These are phyloP conservation scores for Ustulina deusta DNA, from an alignment of 2,329 filamentous ascomycete genomes.

Conservation along the genomic window DNA sequence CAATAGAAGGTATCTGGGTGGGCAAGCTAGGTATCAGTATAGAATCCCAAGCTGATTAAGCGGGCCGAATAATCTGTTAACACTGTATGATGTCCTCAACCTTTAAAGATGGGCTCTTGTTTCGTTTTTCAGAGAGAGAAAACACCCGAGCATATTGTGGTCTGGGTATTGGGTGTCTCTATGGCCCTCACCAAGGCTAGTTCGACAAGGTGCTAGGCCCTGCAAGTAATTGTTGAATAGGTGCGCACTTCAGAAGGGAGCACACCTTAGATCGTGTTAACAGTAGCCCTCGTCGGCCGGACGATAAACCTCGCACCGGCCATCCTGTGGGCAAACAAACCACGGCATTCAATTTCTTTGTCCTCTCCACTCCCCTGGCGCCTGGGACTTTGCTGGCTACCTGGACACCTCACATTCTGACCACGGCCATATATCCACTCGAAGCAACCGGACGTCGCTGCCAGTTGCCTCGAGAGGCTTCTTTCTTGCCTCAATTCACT, in stretches of 20 bases:
- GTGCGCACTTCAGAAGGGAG: background rate
- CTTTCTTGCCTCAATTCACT: background rate
- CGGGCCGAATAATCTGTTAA: background rate
- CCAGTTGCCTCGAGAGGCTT: background rate
- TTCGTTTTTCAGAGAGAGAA: no score
- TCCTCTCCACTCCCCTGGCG: constrained; percentile 3
- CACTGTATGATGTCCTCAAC: background rate
- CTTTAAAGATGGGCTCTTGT: no score
- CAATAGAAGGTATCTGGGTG: background rate
- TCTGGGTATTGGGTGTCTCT: background rate
- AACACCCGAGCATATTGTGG: background rate
- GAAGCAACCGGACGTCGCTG: background rate
- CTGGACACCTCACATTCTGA: background rate
- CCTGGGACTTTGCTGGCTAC: background rate
- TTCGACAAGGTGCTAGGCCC: no score
- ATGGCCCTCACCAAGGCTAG: background rate
- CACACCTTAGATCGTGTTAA: background rate
- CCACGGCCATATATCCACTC: background rate
- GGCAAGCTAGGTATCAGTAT: background rate
- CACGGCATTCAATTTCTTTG: constrained; percentile 16
- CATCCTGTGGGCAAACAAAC: constrained; percentile 25
- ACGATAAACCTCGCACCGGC: constrained; percentile 9
- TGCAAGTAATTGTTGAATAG: background rate
- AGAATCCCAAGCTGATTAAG: background rate
- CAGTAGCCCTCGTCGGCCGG: background rate